These are phyloP conservation scores for Ophiocordyceps polyrhachis-furcata DNA, from an alignment of 2,329 filamentous ascomycete genomes.

Conservation along the genomic window DNA sequence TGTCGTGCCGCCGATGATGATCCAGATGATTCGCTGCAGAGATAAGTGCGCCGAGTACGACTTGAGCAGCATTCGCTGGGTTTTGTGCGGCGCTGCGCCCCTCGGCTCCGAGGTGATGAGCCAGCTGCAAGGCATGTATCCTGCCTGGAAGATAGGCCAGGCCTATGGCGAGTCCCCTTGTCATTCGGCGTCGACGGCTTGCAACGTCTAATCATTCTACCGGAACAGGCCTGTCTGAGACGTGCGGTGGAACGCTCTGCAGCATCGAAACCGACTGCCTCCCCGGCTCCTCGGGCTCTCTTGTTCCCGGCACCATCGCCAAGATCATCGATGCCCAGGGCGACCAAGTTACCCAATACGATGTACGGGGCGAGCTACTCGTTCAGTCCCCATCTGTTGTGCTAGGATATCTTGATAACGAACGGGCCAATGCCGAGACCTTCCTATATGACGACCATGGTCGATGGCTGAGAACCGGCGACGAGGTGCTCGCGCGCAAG, in stretches of 20 bases:
- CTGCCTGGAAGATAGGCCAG: conserved; percentile 47
- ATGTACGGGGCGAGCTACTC: conserved; percentile 63
- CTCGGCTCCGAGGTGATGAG: conserved; percentile 49
- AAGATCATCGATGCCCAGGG: conserved; percentile 50
- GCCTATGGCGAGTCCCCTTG: conserved; percentile 44
- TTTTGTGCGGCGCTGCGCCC: conserved; percentile 61
- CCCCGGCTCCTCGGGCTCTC: conserved; percentile 48
- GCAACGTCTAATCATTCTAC: background rate
- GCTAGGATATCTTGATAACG: conserved; percentile 74
- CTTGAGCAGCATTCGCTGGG: conserved; percentile 40
- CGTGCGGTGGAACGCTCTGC: background rate
- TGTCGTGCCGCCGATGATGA: conserved; percentile 63
- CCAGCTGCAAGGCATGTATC: conserved; percentile 41
- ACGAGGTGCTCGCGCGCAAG: conserved; percentile 56
- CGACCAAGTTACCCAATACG: conserved; percentile 45
- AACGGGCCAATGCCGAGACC: conserved; percentile 63
- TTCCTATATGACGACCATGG: conserved; percentile 49
- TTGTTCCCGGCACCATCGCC: conserved; percentile 43
- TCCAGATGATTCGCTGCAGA: conserved; percentile 34
- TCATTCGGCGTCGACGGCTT: background rate
- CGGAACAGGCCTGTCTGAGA: background rate
- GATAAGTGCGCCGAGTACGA: conserved; percentile 41
- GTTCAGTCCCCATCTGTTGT: conserved; percentile 61
- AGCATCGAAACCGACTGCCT: conserved; percentile 36
- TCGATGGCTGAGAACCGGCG: conserved; percentile 67